phyloP scores from a whole-genome alignment of 352 stramenopile species.

The Phytophthora pluvialis region DNA sequence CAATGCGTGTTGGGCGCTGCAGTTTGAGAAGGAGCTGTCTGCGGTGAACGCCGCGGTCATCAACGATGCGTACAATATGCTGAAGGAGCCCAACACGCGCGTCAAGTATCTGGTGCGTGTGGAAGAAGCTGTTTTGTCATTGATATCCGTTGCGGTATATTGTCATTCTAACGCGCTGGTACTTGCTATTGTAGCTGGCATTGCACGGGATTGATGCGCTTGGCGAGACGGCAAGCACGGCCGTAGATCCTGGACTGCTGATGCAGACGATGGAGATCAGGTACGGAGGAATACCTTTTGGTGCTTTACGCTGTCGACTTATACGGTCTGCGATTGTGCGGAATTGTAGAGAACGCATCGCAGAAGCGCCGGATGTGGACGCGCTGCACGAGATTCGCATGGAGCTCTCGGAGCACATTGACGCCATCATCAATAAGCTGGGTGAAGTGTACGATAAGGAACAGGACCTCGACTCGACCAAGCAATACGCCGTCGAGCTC shows the following conservation, averaged over 20 bases:
- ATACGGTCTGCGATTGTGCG: conserved; percentile 2
- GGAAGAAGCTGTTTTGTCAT: conserved; percentile 2
- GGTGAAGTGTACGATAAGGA: conserved; percentile 78
- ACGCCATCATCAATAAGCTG: conserved; percentile 75
- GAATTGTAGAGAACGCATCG: conserved; percentile 69
- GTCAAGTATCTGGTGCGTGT: conserved; percentile 81
- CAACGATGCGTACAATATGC: conserved; percentile 89
- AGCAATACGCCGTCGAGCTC: conserved; percentile 74
- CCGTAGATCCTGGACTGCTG: conserved; percentile 73
- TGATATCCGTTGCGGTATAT: background rate
- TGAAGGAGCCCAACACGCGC: conserved; percentile 86
- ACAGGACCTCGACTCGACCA: conserved; percentile 78
- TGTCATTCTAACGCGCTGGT: conserved; percentile 2
- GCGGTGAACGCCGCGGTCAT: conserved; percentile 80
- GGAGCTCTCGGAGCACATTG: conserved; percentile 72
- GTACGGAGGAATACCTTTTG: conserved; percentile 31
- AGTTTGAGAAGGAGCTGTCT: conserved; percentile 87
- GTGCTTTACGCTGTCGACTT: conserved; percentile 1
- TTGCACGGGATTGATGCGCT: conserved; percentile 86
- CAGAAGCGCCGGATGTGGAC: conserved; percentile 55
- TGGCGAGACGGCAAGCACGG: conserved; percentile 74
- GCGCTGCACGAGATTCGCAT: conserved; percentile 63
- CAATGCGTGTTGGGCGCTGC: conserved; percentile 5
- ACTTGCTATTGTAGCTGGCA: conserved; percentile 50
- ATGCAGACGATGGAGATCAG: conserved; percentile 90